phyloP scores from a whole-genome alignment of 2,329 filamentous ascomycete genomes.

The Stemphylium vesicarium region DNA sequence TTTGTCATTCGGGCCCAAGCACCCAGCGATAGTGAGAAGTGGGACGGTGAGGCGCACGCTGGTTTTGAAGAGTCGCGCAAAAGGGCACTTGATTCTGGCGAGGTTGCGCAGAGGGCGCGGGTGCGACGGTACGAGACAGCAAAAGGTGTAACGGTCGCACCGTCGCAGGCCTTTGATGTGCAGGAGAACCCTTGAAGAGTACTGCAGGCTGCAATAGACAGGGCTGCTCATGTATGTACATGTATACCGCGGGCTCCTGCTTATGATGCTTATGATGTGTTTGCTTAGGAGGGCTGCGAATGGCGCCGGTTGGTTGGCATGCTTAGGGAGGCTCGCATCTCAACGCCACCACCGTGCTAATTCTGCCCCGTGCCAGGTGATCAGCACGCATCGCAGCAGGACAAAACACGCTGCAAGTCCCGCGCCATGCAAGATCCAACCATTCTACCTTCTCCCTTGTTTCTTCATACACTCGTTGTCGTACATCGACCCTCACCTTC shows the following conservation, averaged over 20 bases:
- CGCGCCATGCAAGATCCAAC: conserved; percentile 20
- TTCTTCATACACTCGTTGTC: conserved; percentile 35
- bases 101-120: conserved; percentile 21
- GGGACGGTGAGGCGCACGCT: background rate
- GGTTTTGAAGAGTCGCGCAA: background rate
- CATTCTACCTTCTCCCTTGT: conserved; percentile 19
- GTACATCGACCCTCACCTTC: conserved; percentile 17
- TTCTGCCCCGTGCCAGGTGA: conserved; percentile 37
- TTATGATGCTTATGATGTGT: too few species aligned
- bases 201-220: background rate
- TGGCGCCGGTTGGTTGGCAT: background rate
- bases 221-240: conserved; percentile 1
- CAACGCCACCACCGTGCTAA: conserved; percentile 31
- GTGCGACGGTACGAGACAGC: conserved; percentile 14
- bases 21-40: background rate
- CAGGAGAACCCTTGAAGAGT: background rate
- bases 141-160: background rate
- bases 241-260: conserved; percentile 7
- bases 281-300: background rate
- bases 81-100: background rate
- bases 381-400: conserved; percentile 31
- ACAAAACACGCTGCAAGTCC: conserved; percentile 30
- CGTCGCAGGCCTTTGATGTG: background rate
- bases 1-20: conserved; percentile 1
- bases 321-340: conserved; percentile 4